Conservation (phyloP, 208 protist genomes). For the Wallacemonas sp. region DNA sequence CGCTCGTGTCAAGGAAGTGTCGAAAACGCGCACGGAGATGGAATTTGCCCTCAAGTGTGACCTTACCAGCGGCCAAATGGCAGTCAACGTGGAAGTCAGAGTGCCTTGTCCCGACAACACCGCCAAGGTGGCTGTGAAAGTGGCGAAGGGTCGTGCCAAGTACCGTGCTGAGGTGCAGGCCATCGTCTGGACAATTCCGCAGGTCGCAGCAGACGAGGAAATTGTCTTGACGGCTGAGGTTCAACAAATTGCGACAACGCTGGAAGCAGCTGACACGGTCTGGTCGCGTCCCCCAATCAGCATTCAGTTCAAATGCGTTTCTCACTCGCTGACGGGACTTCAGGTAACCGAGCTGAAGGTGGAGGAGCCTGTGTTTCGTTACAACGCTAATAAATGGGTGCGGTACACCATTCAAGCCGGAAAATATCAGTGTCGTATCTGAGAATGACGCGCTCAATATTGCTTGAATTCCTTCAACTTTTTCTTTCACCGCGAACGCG, state of each 20-base stretch:
- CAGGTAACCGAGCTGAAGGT: conserved; percentile 95
- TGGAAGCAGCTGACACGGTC: conserved; percentile 55
- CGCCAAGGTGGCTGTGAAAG: conserved; percentile 76
- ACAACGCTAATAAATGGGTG: conserved; percentile 97
- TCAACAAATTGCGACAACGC: conserved; percentile 83
- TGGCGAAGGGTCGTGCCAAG: conserved; percentile 85
- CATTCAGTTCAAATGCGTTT: conserved; percentile 94
- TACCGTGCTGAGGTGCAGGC: conserved; percentile 89
- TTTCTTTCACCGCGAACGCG: too few relatives aligned
- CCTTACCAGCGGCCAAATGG: conserved; percentile 25
- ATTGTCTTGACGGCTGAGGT: conserved; percentile 91
- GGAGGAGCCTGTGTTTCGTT: conserved; percentile 65
- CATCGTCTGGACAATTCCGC: conserved; percentile 92
- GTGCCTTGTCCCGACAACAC: conserved; percentile 95
- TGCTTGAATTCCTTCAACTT: not conserved
- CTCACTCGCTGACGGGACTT: conserved; percentile 97
- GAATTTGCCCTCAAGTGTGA: conserved; percentile 80
- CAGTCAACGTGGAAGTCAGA: conserved; percentile 67
- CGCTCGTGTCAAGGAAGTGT: conserved; percentile 92
- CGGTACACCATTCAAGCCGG: conserved; percentile 97
- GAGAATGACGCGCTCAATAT: conserved; percentile 20
- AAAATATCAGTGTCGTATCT: conserved; percentile 96
- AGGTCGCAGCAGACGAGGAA: conserved; percentile 80
- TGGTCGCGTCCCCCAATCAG: conserved; percentile 96
- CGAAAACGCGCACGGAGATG: conserved; percentile 90